Percentiles rank a stretch among this genome's conserved stretches.
These are phyloP conservation scores for Pseudogymnoascus pannorum DNA, from an alignment of 2,329 filamentous ascomycete species.

Conservation along the genomic window DNA sequence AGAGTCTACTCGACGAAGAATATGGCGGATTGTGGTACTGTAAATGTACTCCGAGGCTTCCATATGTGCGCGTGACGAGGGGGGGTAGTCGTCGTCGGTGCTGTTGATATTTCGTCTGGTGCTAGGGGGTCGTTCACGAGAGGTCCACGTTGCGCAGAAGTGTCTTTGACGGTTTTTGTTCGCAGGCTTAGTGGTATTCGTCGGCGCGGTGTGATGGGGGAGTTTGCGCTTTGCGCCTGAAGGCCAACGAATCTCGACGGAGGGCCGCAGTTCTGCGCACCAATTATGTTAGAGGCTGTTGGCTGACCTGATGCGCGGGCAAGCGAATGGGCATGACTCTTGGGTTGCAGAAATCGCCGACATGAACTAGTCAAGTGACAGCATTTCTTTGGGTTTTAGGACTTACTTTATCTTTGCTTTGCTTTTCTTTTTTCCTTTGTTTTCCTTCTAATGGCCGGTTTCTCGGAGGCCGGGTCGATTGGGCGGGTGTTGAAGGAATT, in stretches of 20 bases:
- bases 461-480: background rate
- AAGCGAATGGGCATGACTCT: background rate
- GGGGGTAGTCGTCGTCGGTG: background rate
- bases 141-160: background rate
- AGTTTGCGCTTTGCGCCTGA: background rate
- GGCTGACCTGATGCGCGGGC: slow-evolving; percentile 11
- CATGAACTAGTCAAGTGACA: background rate
- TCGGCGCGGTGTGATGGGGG: background rate
- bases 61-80: background rate
- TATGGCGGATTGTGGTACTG: background rate
- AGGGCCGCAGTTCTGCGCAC: background rate
- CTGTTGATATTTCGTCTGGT: background rate
- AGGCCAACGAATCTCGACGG: background rate
- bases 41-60: background rate
- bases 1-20: background rate
- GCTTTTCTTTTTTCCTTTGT: background rate
- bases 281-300: slow-evolving; percentile 10
- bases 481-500: background rate
- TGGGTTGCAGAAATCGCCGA: background rate
- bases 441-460: background rate
- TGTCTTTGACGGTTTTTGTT: background rate
- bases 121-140: background rate
- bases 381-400: background rate
- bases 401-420: background rate
- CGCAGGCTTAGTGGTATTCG: background rate